These are phyloP conservation scores for Hypholoma fasciculare DNA, from an alignment of 768 basidiomycete species.

Conservation along the genomic window DNA sequence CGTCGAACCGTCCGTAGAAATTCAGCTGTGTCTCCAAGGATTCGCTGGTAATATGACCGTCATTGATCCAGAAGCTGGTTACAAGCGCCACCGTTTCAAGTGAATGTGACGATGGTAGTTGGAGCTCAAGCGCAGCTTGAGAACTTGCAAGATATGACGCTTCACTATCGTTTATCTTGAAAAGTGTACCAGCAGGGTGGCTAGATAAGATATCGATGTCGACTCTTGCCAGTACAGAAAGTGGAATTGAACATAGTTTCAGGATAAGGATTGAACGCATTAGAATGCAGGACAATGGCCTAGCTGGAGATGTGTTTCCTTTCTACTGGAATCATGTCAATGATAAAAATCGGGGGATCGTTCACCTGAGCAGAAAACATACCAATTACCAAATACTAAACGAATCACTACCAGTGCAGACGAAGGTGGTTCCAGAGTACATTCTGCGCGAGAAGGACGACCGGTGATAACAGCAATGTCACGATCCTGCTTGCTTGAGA, in stretches of 20 bases:
- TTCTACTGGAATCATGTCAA: not conserved
- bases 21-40: conserved; percentile 26
- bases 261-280: too few species aligned
- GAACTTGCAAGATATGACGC: conserved; percentile 20
- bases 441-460: too few species aligned
- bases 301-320: too few species aligned
- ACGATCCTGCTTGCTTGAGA: too few species aligned
- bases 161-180: conserved; percentile 10
- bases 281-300: too few species aligned
- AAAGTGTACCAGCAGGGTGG: conserved; percentile 8
- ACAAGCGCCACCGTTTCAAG: conserved; percentile 14
- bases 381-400: too few species aligned
- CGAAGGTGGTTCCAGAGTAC: too few species aligned
- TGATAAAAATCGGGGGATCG: not conserved
- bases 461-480: too few species aligned
- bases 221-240: not conserved
- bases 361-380: too few species aligned
- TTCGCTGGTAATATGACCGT: conserved; percentile 24
- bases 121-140: conserved; percentile 13
- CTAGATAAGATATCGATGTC: conserved; percentile 10
- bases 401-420: too few species aligned
- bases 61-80: conserved; percentile 26
- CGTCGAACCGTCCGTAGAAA: conserved; percentile 25
- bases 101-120: not conserved
- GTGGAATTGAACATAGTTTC: not conserved